A percentile compares a stretch with the other conserved stretches of the same genome.
phyloP scores from a whole-genome alignment of 257 asterid genomes.

The Fraxinus excelsior region DNA sequence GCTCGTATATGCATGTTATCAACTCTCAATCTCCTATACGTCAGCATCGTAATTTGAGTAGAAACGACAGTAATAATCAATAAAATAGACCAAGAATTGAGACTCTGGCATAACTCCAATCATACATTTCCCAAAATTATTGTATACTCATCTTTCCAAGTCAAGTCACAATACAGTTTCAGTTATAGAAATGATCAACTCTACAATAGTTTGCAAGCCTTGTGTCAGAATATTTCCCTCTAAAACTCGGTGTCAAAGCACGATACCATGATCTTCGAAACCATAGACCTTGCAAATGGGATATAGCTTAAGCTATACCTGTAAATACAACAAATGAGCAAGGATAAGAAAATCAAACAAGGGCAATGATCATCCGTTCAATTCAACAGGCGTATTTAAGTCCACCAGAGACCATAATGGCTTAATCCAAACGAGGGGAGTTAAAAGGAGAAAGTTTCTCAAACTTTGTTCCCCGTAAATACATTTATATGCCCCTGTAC shows the following conservation, averaged over 20 bases:
- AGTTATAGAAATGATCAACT: constrained; percentile 3
- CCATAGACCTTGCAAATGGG: constrained; percentile 97
- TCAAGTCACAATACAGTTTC: constrained; percentile 19
- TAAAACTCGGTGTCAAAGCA: constrained; percentile 97
- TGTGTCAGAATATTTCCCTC: constrained; percentile 18
- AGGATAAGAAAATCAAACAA: not conserved
- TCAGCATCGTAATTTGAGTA: not conserved
- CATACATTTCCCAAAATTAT: not conserved
- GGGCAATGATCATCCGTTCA: not conserved
- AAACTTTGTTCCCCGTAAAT: not conserved
- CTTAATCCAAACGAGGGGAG: not conserved
- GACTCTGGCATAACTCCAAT: not conserved
- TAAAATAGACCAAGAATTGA: not conserved
- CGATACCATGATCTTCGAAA: constrained; percentile 75
- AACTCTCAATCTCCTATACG: not conserved
- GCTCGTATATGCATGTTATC: too few relatives aligned
- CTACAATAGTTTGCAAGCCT: constrained; percentile 21
- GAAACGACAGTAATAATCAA: not conserved
- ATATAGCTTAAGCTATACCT: constrained; percentile 98
- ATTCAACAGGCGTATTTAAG: not conserved
- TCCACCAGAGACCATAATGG: not conserved
- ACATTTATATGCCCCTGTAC: not conserved
- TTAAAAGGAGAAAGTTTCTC: constrained; percentile 2
- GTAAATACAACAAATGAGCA: constrained; percentile 32
- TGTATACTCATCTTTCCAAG: constrained; percentile 15